These are phyloP conservation scores for Fusarium robinianum DNA, from an alignment of 2,329 filamentous ascomycete genomes.

Conservation along the genomic window DNA sequence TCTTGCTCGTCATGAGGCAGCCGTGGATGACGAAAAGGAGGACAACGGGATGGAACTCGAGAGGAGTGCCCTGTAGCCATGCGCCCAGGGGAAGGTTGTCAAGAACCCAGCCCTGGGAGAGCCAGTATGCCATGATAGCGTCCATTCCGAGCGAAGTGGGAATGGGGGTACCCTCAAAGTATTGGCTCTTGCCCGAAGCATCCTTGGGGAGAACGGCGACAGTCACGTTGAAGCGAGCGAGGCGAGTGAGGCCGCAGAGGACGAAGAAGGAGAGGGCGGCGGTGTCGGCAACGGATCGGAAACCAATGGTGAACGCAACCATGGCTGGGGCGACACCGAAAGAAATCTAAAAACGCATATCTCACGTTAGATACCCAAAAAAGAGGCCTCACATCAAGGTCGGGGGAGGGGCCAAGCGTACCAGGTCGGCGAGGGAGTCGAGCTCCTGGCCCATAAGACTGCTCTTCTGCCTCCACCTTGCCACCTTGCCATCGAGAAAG, in stretches of 20 bases:
- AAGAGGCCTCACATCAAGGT: neutral
- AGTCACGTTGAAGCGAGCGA: slow-evolving; percentile 98
- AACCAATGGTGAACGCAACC: slow-evolving; percentile 84
- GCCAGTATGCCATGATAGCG: slow-evolving; percentile 86
- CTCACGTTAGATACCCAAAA: slow-evolving; percentile 13
- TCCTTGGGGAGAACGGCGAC: slow-evolving; percentile 90
- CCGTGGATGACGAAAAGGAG: slow-evolving; percentile 85
- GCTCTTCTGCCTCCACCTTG: slow-evolving; percentile 94
- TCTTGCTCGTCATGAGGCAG: slow-evolving; percentile 94
- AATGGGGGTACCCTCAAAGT: slow-evolving; percentile 97
- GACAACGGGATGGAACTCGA: slow-evolving; percentile 86
- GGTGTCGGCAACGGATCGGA: slow-evolving; percentile 84
- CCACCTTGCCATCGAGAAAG: slow-evolving; percentile 96
- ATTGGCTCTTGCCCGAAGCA: slow-evolving; percentile 84
- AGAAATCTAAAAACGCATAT: slow-evolving; percentile 70
- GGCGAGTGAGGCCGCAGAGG: slow-evolving; percentile 87
- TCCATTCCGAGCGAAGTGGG: slow-evolving; percentile 85
- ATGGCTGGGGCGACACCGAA: slow-evolving; percentile 91
- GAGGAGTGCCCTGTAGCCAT: slow-evolving; percentile 64
- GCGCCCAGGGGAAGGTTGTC: slow-evolving; percentile 78
- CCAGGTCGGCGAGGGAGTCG: slow-evolving; percentile 92
- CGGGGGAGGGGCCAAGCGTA: slow-evolving; percentile 50
- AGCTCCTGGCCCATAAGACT: slow-evolving; percentile 98
- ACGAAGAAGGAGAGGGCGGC: slow-evolving; percentile 84
- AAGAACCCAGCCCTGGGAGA: slow-evolving; percentile 77